phyloP scores from a whole-genome alignment of 2,329 filamentous ascomycete species.

The Gnomoniopsis smithogilvyi region DNA sequence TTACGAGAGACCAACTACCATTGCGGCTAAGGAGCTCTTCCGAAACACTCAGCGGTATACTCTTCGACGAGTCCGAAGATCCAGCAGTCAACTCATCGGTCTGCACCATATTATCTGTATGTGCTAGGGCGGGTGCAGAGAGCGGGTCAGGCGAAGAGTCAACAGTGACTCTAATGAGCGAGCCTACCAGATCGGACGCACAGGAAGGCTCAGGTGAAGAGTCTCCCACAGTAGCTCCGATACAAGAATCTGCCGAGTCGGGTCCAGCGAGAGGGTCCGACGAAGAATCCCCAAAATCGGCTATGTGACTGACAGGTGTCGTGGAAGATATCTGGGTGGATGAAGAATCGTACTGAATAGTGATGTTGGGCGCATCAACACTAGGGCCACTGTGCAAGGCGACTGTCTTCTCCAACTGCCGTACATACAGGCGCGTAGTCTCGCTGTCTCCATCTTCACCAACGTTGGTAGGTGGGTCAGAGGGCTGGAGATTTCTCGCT shows the following conservation, averaged over 20 bases:
- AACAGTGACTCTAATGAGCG: neutral
- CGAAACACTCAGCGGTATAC: neutral
- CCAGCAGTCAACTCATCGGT: constrained; percentile 11
- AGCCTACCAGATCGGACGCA: too few species aligned
- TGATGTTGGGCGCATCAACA: neutral
- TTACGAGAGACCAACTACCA: neutral
- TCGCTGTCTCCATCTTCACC: constrained; percentile 4
- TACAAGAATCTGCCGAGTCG: neutral
- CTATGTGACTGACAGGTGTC: constrained; percentile 14
- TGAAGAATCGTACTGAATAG: neutral
- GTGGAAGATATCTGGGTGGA: neutral
- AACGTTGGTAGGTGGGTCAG: constrained; percentile 3
- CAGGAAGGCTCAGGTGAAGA: too few species aligned
- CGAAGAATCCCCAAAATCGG: neutral
- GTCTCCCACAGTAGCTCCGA: too few species aligned
- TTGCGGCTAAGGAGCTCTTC: neutral
- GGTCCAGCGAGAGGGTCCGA: neutral
- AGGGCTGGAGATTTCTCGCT: constrained; percentile 17
- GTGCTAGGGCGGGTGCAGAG: neutral
- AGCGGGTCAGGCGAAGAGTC: neutral
- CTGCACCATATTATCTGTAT: neutral
- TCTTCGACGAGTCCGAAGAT: neutral
- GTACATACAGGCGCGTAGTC: constrained; percentile 1
- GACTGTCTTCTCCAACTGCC: constrained; percentile 11
- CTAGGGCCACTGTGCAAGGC: neutral